Evolutionary conservation across 495 filamentous ascomycete genomes (phyloP).

Genomic region (Penicillium longicatenatum): DNA sequence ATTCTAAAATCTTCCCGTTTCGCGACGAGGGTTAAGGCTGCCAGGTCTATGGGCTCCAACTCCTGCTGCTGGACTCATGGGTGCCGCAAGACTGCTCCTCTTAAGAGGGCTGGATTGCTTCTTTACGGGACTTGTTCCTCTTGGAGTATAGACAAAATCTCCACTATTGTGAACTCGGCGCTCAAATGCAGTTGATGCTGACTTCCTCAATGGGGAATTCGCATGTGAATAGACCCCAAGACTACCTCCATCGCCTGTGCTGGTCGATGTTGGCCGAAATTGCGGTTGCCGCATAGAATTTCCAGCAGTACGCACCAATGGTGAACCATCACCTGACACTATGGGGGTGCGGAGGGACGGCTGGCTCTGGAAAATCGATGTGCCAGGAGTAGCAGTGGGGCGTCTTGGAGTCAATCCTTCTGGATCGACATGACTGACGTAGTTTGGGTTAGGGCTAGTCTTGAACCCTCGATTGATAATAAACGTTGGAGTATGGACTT

Average conservation of each 20-base stretch:
- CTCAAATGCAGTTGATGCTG: constrained; percentile 47
- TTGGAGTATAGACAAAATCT: constrained; percentile 44
- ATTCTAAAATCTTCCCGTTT: constrained; percentile 42
- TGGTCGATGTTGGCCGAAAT: constrained; percentile 46
- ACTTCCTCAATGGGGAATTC: constrained; percentile 78
- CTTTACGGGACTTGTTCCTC: constrained; percentile 38
- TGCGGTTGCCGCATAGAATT: constrained; percentile 60
- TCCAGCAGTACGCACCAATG: constrained; percentile 43
- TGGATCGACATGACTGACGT: constrained; percentile 75
- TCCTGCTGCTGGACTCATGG: constrained; percentile 32
- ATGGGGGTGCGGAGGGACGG: constrained; percentile 44
- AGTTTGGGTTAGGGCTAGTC: constrained; percentile 87
- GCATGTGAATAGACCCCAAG: constrained; percentile 78
- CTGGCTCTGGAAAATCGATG: constrained; percentile 29
- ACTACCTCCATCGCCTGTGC: constrained; percentile 70
- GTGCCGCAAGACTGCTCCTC: constrained; percentile 43
- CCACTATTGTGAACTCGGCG: constrained; percentile 38
- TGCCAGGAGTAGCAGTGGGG: constrained; percentile 31
- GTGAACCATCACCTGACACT: constrained; percentile 53
- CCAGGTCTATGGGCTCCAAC: constrained; percentile 27
- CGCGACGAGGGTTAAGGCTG: constrained; percentile 32
- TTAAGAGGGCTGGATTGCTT: constrained; percentile 46
- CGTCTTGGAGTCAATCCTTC: constrained; percentile 52
- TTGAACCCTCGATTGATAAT: constrained; percentile 79
- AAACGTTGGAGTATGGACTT: constrained; percentile 74